These are phyloP conservation scores for Porpolomopsis calyptriformis DNA, from an alignment of 768 basidiomycete species.

Conservation along the genomic window DNA sequence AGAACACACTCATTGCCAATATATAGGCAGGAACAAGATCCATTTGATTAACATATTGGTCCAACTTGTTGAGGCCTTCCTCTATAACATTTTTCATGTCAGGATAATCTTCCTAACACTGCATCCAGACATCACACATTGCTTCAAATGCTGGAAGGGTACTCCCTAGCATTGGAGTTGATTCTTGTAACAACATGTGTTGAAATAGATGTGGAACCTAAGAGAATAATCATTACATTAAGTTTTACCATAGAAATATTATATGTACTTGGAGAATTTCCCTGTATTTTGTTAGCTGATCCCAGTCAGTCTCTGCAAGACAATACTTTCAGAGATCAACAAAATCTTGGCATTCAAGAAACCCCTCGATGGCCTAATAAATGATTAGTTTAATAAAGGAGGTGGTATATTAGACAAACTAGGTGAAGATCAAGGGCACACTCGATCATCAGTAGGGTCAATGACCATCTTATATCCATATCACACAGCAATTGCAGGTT, in stretches of 20 bases:
- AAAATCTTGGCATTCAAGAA: conserved; percentile 15
- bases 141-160: conserved; percentile 20
- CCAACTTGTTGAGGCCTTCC: conserved; percentile 21
- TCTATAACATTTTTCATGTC: conserved; percentile 14
- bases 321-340: conserved; percentile 17
- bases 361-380: conserved; percentile 18
- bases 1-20: too few relatives aligned
- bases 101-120: conserved; percentile 7
- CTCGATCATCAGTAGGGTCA: conserved; percentile 22
- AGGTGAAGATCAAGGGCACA: conserved; percentile 16
- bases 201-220: conserved; percentile 25
- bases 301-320: conserved; percentile 17
- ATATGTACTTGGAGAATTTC: conserved; percentile 18
- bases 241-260: neutral
- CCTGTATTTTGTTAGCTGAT: conserved; percentile 14
- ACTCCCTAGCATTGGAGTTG: conserved; percentile 20
- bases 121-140: conserved; percentile 17
- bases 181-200: conserved; percentile 21
- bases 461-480: conserved; percentile 21
- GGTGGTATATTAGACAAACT: conserved; percentile 11
- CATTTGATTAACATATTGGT: conserved; percentile 13
- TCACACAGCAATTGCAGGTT: conserved; percentile 18
- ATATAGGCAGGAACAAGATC: too few relatives aligned
- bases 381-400: conserved; percentile 1
- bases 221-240: neutral